A percentile compares a stretch with the other conserved stretches of the same genome.
These are phyloP conservation scores for Alternaria incomplexa DNA, from an alignment of 2,329 filamentous ascomycete species.

Conservation along the genomic window DNA sequence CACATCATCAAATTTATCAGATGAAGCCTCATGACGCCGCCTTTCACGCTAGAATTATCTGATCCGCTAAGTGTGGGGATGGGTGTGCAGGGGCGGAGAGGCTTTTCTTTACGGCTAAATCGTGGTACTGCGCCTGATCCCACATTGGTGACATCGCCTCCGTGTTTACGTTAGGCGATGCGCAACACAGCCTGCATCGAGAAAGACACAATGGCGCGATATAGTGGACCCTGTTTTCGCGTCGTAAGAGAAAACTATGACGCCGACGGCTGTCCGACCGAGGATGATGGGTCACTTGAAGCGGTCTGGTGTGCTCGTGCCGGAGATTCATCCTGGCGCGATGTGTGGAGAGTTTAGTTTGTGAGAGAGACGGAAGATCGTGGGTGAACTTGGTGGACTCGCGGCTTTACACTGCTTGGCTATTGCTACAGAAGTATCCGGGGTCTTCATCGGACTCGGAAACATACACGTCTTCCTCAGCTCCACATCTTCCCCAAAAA, in stretches of 20 bases:
- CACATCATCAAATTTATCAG: slow-evolving; percentile 39
- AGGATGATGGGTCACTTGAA: slow-evolving; percentile 12
- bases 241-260: slow-evolving; percentile 21
- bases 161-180: slow-evolving; percentile 26
- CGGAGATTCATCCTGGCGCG: slow-evolving; percentile 18
- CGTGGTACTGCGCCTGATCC: slow-evolving; percentile 15
- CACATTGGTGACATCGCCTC: neutral
- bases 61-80: slow-evolving; percentile 36
- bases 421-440: slow-evolving; percentile 27
- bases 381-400: slow-evolving; percentile 18
- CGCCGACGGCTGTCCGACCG: slow-evolving; percentile 22
- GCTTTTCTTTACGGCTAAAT: slow-evolving; percentile 33
- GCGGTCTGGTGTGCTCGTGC: slow-evolving; percentile 4
- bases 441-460: slow-evolving; percentile 14
- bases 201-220: neutral
- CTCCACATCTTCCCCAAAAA: slow-evolving; percentile 4
- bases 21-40: slow-evolving; percentile 28
- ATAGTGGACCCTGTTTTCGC: slow-evolving; percentile 9
- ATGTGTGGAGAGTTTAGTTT: slow-evolving; percentile 20
- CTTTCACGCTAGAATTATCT: slow-evolving; percentile 33
- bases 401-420: slow-evolving; percentile 26
- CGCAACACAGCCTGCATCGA: slow-evolving; percentile 3
- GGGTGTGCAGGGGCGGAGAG: neutral
- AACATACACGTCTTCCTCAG: slow-evolving; percentile 8
- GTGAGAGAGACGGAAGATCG: slow-evolving; percentile 12